phyloP scores from a whole-genome alignment of 495 filamentous ascomycete genomes.

The Terfezia boudieri region DNA sequence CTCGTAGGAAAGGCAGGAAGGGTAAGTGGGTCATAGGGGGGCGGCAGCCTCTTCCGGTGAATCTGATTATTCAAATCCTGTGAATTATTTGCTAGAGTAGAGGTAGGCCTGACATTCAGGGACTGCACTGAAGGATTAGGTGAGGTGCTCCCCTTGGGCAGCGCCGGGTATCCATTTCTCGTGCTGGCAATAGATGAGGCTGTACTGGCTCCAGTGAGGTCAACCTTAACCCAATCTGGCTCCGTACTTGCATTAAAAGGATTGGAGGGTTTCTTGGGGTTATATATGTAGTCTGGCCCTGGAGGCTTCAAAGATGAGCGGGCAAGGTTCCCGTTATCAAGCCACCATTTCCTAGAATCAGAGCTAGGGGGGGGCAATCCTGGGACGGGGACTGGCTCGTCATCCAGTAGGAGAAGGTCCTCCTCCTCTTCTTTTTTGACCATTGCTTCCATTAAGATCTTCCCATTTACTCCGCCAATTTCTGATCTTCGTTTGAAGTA shows the following conservation, averaged over 20 bases:
- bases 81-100: not conserved
- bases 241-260: slow-evolving; percentile 50
- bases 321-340: slow-evolving; percentile 62
- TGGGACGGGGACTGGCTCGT: slow-evolving; percentile 29
- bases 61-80: slow-evolving; percentile 3
- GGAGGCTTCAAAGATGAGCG: slow-evolving; percentile 48
- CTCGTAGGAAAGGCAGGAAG: slow-evolving; percentile 12
- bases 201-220: slow-evolving; percentile 27
- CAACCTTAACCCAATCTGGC: slow-evolving; percentile 56
- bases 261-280: slow-evolving; percentile 53
- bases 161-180: not conserved
- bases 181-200: slow-evolving; percentile 17
- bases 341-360: slow-evolving; percentile 81
- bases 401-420: slow-evolving; percentile 51
- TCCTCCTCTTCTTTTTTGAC: slow-evolving; percentile 29
- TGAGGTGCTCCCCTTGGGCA: slow-evolving; percentile 6
- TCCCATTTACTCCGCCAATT: slow-evolving; percentile 23
- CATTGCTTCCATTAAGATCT: slow-evolving; percentile 8
- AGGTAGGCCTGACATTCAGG: slow-evolving; percentile 2
- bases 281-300: slow-evolving; percentile 34
- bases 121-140: slow-evolving; percentile 20
- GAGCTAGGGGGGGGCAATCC: slow-evolving; percentile 67
- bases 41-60: slow-evolving; percentile 28
- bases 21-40: slow-evolving; percentile 29
- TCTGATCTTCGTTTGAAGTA: slow-evolving; percentile 45